A percentile compares a stretch with the other conserved stretches of the same genome.
Conservation (phyloP, 371 early-diverging fungal species). For the Gilbertella persicaria region DNA sequence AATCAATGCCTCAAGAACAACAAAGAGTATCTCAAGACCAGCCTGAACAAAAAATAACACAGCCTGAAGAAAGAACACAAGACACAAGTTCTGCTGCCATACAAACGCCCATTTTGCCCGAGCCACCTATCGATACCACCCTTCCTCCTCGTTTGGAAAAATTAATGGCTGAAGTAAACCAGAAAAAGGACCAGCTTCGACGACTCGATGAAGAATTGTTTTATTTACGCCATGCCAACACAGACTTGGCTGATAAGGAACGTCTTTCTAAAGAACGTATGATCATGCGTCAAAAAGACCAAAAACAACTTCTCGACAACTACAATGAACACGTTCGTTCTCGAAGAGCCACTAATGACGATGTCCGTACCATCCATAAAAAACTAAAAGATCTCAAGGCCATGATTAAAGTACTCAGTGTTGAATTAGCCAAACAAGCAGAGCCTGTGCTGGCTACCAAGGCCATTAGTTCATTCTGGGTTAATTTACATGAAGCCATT, state of each 20-base stretch:
- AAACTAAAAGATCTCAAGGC: slow-evolving; percentile 52
- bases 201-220: slow-evolving; percentile 22
- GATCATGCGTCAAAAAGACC: slow-evolving; percentile 22
- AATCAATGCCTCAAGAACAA: too few species aligned
- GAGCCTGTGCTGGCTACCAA: slow-evolving; percentile 47
- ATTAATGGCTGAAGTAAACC: slow-evolving; percentile 11
- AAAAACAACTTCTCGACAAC: slow-evolving; percentile 42
- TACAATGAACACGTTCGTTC: slow-evolving; percentile 56
- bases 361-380: slow-evolving; percentile 46
- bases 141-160: slow-evolving; percentile 8
- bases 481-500: slow-evolving; percentile 38
- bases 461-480: slow-evolving; percentile 42
- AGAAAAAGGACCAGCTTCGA: slow-evolving; percentile 11
- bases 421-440: slow-evolving; percentile 42
- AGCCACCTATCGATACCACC: background rate
- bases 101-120: background rate
- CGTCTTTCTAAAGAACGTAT: slow-evolving; percentile 14
- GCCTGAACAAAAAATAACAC: too few species aligned
- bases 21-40: too few species aligned
- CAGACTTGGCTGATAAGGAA: slow-evolving; percentile 15
- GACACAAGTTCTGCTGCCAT: background rate
- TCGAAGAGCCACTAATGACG: slow-evolving; percentile 59
- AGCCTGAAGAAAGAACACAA: too few species aligned
- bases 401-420: slow-evolving; percentile 44
- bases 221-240: slow-evolving; percentile 10